A percentile compares a stretch with the other conserved stretches of the same genome.
phyloP scores from a whole-genome alignment of 176 grass and related monocot genomes.

The Hyparrhenia diplandra region DNA sequence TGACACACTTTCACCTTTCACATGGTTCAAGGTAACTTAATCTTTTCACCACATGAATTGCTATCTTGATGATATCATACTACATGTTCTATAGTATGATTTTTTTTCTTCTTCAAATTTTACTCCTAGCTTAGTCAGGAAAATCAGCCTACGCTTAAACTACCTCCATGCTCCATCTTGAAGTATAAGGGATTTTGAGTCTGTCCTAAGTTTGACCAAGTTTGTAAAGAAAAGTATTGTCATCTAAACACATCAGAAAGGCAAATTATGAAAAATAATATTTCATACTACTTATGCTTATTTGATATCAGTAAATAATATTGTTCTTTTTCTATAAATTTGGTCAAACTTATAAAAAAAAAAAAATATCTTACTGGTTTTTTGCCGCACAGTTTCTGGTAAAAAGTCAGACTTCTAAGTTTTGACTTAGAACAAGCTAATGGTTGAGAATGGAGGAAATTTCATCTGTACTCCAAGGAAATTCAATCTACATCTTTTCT shows the following conservation, averaged over 20 bases:
- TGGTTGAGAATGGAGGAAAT: not conserved
- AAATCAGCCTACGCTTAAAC: not conserved
- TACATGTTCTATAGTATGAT: constrained; percentile 1
- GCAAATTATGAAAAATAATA: not conserved
- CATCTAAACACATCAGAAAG: not conserved
- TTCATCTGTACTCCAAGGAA: not conserved
- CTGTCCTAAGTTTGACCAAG: not conserved
- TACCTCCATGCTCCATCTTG: not conserved
- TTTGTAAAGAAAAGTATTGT: not conserved
- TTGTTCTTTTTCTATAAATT: not conserved
- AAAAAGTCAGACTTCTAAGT: not conserved
- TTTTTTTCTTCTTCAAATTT: not conserved
- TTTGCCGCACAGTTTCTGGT: not conserved
- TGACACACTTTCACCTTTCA: constrained; percentile 53
- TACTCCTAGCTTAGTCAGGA: not conserved
- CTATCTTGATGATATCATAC: not conserved
- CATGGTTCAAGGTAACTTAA: constrained; percentile 84
- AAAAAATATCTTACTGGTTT: not conserved
- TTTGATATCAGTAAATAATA: not conserved
- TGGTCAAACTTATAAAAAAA: not conserved
- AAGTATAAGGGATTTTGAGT: not conserved
- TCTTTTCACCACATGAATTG: constrained; percentile 6
- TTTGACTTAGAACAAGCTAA: not conserved
- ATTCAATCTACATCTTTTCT: not conserved
- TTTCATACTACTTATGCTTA: not conserved